Conservation (phyloP, 2,329 filamentous ascomycete genomes). For the Alternaria sp. region DNA sequence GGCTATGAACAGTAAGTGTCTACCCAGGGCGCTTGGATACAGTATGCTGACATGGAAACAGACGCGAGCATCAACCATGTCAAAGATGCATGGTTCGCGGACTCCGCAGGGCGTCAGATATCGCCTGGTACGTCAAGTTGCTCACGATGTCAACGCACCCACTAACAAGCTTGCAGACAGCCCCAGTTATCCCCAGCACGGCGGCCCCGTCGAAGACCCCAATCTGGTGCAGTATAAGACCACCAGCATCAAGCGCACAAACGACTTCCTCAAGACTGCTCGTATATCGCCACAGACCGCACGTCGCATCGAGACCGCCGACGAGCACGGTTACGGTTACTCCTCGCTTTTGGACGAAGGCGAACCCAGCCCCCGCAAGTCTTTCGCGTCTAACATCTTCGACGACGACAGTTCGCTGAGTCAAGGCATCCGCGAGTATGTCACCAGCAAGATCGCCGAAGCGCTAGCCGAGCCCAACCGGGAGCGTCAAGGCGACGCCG, state of each 20-base stretch:
- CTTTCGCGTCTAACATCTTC: conserved; percentile 2
- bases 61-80: neutral
- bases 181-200: neutral
- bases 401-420: neutral
- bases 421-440: conserved; percentile 9
- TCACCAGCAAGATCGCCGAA: conserved; percentile 13
- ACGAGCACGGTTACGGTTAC: neutral
- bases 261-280: neutral
- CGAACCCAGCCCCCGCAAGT: neutral
- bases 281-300: neutral
- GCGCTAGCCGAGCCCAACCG: neutral
- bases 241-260: neutral
- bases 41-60: neutral
- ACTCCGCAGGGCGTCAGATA: no score
- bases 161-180: neutral
- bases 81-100: neutral
- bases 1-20: neutral
- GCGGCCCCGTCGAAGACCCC: neutral
- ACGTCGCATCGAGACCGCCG: neutral
- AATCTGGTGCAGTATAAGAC: neutral
- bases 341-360: neutral
- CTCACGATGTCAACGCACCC: neutral
- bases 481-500: neutral
- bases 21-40: fast-evolving
- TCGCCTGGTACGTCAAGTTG: neutral